Conservation (phyloP, 2,329 filamentous ascomycete species). For the Aspergillus quadrilineatus region DNA sequence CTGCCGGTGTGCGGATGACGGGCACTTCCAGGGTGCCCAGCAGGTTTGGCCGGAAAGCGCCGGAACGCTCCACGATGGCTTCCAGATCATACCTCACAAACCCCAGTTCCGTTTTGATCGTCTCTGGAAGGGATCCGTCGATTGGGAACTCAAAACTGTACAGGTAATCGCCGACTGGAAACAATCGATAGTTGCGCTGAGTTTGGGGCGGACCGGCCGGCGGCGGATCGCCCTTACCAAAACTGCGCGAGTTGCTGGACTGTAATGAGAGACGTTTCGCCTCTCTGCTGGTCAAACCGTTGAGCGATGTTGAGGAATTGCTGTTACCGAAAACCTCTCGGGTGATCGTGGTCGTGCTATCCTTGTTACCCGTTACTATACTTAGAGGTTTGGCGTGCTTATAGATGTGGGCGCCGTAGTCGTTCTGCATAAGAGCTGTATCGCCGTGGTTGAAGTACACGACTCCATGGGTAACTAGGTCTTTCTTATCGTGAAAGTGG, state of each 20-base stretch:
- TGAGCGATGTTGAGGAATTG: constrained; percentile 42
- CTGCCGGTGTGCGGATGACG: constrained; percentile 80
- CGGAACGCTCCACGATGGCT: constrained; percentile 78
- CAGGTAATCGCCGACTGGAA: constrained; percentile 71
- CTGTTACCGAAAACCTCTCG: constrained; percentile 42
- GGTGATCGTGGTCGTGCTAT: constrained; percentile 32
- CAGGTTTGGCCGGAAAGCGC: constrained; percentile 85
- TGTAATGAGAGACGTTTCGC: constrained; percentile 72
- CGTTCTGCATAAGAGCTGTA: constrained; percentile 51
- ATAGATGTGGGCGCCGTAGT: constrained; percentile 63
- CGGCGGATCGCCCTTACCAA: constrained; percentile 72
- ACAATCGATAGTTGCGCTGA: constrained; percentile 81
- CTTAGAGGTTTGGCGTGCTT: constrained; percentile 49
- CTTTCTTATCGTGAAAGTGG: constrained; percentile 79
- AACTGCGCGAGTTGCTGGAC: constrained; percentile 79
- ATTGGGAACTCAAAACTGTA: constrained; percentile 80
- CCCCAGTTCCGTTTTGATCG: constrained; percentile 81
- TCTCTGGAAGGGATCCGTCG: constrained; percentile 76
- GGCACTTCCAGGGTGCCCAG: constrained; percentile 77
- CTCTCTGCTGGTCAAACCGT: constrained; percentile 46
- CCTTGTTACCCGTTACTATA: constrained; percentile 28
- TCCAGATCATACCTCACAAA: constrained; percentile 87
- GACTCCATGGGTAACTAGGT: constrained; percentile 80
- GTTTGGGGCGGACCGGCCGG: constrained; percentile 59
- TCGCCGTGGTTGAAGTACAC: constrained; percentile 77